These are phyloP conservation scores for Aspergillus bertholletiae DNA, from an alignment of 495 filamentous ascomycete species.

Conservation along the genomic window DNA sequence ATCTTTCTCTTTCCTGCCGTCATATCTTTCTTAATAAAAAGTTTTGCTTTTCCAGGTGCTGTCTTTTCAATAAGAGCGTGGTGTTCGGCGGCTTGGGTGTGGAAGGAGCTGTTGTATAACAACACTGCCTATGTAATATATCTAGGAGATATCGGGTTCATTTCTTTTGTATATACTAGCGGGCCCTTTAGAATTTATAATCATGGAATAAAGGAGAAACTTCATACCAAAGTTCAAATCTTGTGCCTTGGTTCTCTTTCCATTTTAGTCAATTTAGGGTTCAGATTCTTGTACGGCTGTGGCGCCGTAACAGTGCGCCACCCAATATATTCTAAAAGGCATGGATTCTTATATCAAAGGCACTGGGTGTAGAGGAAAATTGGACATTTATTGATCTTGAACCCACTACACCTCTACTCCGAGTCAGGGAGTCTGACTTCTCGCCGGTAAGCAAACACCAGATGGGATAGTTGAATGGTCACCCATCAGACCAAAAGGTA, in stretches of 20 bases:
- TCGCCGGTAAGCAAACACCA: neutral
- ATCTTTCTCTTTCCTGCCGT: neutral
- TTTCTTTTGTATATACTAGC: neutral
- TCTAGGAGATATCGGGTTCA: conserved; percentile 1
- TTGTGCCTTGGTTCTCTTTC: too few species aligned
- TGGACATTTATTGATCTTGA: neutral
- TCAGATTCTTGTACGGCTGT: too few species aligned
- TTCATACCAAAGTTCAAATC: neutral
- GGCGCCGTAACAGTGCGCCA: too few species aligned
- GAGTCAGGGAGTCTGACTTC: neutral
- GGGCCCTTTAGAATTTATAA: neutral
- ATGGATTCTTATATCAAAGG: too few species aligned
- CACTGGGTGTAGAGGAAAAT: too few species aligned
- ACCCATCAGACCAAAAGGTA: neutral
- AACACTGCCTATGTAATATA: conserved; percentile 1
- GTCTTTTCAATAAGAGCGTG: neutral
- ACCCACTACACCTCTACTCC: neutral
- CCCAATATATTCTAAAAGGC: too few species aligned
- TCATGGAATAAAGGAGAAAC: neutral
- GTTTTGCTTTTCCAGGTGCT: neutral
- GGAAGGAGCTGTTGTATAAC: neutral
- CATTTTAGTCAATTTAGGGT: too few species aligned
- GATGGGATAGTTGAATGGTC: neutral
- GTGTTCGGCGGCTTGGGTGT: too few species aligned
- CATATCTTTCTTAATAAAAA: neutral